phyloP scores from a whole-genome alignment of 2,329 filamentous ascomycete genomes.

The Phaeosphaeria sp. region DNA sequence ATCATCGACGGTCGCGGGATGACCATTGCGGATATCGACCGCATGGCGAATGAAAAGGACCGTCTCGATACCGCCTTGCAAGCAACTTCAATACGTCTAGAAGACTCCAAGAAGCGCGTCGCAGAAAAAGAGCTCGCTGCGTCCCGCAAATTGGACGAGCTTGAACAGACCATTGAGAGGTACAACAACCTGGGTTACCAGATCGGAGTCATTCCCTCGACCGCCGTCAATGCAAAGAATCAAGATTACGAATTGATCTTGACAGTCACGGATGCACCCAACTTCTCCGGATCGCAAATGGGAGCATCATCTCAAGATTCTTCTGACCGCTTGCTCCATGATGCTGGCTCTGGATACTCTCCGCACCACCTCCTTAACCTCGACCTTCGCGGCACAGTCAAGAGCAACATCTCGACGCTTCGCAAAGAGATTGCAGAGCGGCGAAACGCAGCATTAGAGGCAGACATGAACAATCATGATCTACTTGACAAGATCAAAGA shows the following conservation, averaged over 20 bases:
- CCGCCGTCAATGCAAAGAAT: slow-evolving; percentile 84
- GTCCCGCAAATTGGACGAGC: slow-evolving; percentile 82
- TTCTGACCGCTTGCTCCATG: slow-evolving; percentile 79
- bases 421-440: slow-evolving; percentile 93
- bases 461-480: slow-evolving; percentile 94
- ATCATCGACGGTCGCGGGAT: slow-evolving; percentile 92
- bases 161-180: slow-evolving; percentile 86
- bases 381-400: slow-evolving; percentile 83
- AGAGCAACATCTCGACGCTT: slow-evolving; percentile 76
- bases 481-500: slow-evolving; percentile 94
- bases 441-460: slow-evolving; percentile 79
- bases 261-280: slow-evolving; percentile 77
- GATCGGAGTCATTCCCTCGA: slow-evolving; percentile 84
- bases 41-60: slow-evolving; percentile 95
- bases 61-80: slow-evolving; percentile 90
- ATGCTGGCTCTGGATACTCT: slow-evolving; percentile 85
- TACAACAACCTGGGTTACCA: slow-evolving; percentile 97
- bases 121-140: slow-evolving; percentile 89
- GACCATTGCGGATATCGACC: slow-evolving; percentile 97
- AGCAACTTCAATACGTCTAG: slow-evolving; percentile 73
- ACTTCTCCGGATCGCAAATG: slow-evolving; percentile 67
- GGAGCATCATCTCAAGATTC: slow-evolving; percentile 51
- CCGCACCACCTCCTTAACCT: slow-evolving; percentile 87
- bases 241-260: slow-evolving; percentile 84
- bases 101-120: slow-evolving; percentile 83